Base-by-base conservation (phyloP, 768 basidiomycete genomes). In the Suillus paluster region DNA sequence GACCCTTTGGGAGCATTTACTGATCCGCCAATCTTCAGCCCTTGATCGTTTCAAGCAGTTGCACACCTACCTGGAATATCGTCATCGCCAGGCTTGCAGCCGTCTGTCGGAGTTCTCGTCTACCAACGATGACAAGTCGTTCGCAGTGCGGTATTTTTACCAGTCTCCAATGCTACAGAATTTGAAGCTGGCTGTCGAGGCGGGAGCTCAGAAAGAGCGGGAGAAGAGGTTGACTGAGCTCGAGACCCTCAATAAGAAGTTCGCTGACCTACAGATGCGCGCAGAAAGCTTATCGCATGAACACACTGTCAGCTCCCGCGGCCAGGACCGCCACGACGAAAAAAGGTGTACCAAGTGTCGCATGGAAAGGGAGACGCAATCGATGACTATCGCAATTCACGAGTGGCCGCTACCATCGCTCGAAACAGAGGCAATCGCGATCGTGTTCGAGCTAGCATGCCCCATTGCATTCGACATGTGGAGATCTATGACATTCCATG, bases 351-450 rank as follows among this genome's bases (percentile, higher is more conserved):
- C 7, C 0, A 79, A 74, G 56, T 81, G 80, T 45, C 1, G 6
- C 3, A 53, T 74, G 19, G 58, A 73, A 27, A 52, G 38, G 21
- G 15, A 66, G 56, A 68, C 71, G 0, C 25, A 39, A 0, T 23
- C 0, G 0, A 63, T 83, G 69, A 4, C 34, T 0, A 83, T 84
- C 33, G 0, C 34, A 1, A 64, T 80, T 11, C 72, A 80, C 39
- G 84, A 85, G 55, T 82, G 81, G 82, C 83, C 83, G 0, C 65
- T 85, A 44, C 81, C 84, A 0, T 33, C 60, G 4, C 44, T 67
- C 15, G 27, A 19, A 9, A n/a, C 66, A 4, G 30, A 59, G 9
- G 73, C 74, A 0, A 68, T 77, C 59, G 67, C 66, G 0, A 71
- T 77, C 21, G 67, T 83, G 1, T 85, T 84, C 53, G 82, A 84